Conservation (phyloP, 306 rosid genomes). For the Rosa lucieae region DNA sequence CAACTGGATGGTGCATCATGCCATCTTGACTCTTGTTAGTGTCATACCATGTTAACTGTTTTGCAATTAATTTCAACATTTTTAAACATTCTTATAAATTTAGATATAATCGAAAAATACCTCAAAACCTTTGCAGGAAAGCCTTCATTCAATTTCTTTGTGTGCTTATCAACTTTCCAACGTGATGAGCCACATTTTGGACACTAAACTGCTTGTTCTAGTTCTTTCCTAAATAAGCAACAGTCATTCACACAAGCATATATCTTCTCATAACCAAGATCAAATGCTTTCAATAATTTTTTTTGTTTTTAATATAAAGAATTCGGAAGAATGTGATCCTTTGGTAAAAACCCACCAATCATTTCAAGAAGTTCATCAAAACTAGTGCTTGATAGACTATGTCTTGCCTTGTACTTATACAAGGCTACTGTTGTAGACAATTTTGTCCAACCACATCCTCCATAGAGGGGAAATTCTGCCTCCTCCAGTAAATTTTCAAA, state of each 20-base stretch:
- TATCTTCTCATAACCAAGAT: constrained; percentile 11
- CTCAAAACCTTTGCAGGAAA: neutral
- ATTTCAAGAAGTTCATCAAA: neutral
- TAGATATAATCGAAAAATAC: too few relatives aligned
- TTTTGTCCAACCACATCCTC: neutral
- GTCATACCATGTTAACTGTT: neutral
- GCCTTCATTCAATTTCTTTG: neutral
- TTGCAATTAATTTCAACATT: neutral
- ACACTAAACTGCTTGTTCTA: too few relatives aligned
- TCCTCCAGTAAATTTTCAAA: too few relatives aligned
- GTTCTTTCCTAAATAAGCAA: neutral
- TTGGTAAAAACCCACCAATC: neutral
- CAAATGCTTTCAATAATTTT: neutral
- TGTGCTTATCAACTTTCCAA: neutral
- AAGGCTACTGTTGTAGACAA: neutral
- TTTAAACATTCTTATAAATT: neutral
- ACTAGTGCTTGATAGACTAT: neutral
- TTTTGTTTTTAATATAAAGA: neutral
- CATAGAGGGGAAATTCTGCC: too few relatives aligned
- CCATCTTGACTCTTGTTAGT: neutral
- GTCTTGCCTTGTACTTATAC: neutral
- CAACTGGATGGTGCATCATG: neutral
- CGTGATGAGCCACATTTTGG: too few relatives aligned
- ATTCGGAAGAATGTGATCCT: neutral
- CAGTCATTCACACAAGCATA: neutral